A percentile compares a stretch with the other conserved stretches of the same genome.
These are phyloP conservation scores for Leavenworthia alabamica DNA, from an alignment of 345 rosid genomes.

Conservation along the genomic window DNA sequence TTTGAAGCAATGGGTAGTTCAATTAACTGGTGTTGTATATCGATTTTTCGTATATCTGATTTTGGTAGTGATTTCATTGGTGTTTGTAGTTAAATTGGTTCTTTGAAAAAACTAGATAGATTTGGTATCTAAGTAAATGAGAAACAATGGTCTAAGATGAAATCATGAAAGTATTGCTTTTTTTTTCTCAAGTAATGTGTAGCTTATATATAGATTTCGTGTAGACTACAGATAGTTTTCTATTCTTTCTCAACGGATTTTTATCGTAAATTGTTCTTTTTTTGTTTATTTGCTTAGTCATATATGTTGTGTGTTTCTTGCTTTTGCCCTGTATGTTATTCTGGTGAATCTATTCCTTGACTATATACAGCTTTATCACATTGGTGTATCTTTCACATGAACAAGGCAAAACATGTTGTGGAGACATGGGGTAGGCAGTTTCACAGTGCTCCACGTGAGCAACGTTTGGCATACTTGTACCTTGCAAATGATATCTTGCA, in stretches of 20 bases:
- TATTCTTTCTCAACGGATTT: too few species aligned
- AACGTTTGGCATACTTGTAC: slow-evolving; percentile 81
- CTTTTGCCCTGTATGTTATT: background rate
- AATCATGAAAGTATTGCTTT: too few species aligned
- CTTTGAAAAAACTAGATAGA: background rate
- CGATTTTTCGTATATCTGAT: background rate
- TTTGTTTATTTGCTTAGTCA: too few species aligned
- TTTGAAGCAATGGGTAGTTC: too few species aligned
- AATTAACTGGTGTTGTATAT: too few species aligned
- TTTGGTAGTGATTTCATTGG: slow-evolving; percentile 6
- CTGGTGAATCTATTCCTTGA: slow-evolving; percentile 15
- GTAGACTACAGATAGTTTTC: background rate
- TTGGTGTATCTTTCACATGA: slow-evolving; percentile 98
- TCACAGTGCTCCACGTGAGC: slow-evolving; percentile 79
- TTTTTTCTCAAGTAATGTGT: background rate
- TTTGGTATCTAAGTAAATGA: background rate
- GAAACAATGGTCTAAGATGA: background rate
- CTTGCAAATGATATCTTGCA: slow-evolving; percentile 98
- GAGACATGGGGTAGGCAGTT: slow-evolving; percentile 94
- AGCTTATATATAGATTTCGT: background rate
- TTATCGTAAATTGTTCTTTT: too few species aligned
- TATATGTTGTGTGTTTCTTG: background rate
- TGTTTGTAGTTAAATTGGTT: background rate
- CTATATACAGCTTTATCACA: slow-evolving; percentile 71
- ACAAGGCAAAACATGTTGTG: slow-evolving; percentile 90